Percentiles rank a stretch among this genome's conserved stretches.
Evolutionary conservation across 306 rosid genomes (phyloP).

Genomic region (Oemleria cerasiformis): DNA sequence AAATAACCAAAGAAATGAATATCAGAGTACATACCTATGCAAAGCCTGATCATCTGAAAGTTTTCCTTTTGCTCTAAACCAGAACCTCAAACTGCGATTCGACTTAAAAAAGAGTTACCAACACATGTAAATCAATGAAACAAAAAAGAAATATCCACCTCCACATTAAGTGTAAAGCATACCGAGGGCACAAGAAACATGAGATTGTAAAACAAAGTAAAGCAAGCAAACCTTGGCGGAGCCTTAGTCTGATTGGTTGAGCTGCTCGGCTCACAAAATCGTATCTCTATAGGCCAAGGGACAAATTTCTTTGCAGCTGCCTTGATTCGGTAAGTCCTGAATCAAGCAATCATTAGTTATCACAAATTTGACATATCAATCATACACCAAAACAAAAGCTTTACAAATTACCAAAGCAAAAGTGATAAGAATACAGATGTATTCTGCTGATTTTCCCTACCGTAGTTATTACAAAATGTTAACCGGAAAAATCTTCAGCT

Average conservation of each 20-base stretch:
- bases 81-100: conserved; percentile 65
- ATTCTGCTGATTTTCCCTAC: neutral
- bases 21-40: conserved; percentile 63
- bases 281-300: conserved; percentile 97
- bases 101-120: conserved; percentile 10
- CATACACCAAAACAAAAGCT: neutral
- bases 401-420: neutral
- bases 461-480: neutral
- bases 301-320: conserved; percentile 58
- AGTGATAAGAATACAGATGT: neutral
- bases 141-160: neutral
- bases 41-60: conserved; percentile 94
- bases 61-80: conserved; percentile 90
- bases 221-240: conserved; percentile 69
- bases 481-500: neutral
- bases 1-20: conserved; percentile 15
- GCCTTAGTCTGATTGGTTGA: conserved; percentile 78
- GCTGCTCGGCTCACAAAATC: conserved; percentile 79
- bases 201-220: conserved; percentile 22
- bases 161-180: conserved; percentile 1
- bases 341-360: conserved; percentile 21
- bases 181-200: conserved; percentile 13
- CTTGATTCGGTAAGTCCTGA: conserved; percentile 89
- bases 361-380: neutral
- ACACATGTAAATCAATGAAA: conserved; percentile 1